A percentile compares a stretch with the other conserved stretches of the same genome.
phyloP scores from a whole-genome alignment of 805 yeast species.

The Lipomyces lipofer region DNA sequence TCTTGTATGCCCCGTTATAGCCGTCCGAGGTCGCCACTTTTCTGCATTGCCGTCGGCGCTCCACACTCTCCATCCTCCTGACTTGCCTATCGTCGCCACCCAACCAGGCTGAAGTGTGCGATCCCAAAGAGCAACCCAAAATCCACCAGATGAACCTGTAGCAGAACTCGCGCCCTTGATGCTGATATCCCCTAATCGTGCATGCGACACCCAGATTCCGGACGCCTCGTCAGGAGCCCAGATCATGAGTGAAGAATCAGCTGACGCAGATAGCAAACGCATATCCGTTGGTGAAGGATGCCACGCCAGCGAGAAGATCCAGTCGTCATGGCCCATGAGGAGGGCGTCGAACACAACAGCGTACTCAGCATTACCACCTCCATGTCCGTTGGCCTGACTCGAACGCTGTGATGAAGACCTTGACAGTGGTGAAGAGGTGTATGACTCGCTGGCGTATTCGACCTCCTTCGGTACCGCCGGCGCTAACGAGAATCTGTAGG shows the following conservation, averaged over 20 bases:
- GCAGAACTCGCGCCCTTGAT: slow-evolving; percentile 98
- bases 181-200: slow-evolving; percentile 86
- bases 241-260: slow-evolving; percentile 88
- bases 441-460: not conserved
- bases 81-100: slow-evolving; percentile 78
- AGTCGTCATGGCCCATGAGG: slow-evolving; percentile 97
- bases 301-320: slow-evolving; percentile 89
- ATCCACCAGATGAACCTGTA: slow-evolving; percentile 87
- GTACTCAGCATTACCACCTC: slow-evolving; percentile 43
- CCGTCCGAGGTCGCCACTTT: slow-evolving; percentile 48
- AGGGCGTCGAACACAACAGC: slow-evolving; percentile 81
- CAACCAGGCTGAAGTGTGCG: slow-evolving; percentile 42
- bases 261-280: slow-evolving; percentile 77
- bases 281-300: slow-evolving; percentile 54
- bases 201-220: slow-evolving; percentile 84
- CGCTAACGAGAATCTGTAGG: slow-evolving; percentile 16
- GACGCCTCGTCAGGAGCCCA: slow-evolving; percentile 88
- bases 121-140: slow-evolving; percentile 69
- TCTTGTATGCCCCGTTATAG: slow-evolving; percentile 73
- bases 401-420: slow-evolving; percentile 2
- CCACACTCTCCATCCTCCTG: slow-evolving; percentile 92
- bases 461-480: not conserved
- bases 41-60: slow-evolving; percentile 38
- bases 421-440: not conserved
- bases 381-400: slow-evolving; percentile 28